phyloP scores from a whole-genome alignment of 1,284 basidiomycete species.

The Amylostereum areolatum region DNA sequence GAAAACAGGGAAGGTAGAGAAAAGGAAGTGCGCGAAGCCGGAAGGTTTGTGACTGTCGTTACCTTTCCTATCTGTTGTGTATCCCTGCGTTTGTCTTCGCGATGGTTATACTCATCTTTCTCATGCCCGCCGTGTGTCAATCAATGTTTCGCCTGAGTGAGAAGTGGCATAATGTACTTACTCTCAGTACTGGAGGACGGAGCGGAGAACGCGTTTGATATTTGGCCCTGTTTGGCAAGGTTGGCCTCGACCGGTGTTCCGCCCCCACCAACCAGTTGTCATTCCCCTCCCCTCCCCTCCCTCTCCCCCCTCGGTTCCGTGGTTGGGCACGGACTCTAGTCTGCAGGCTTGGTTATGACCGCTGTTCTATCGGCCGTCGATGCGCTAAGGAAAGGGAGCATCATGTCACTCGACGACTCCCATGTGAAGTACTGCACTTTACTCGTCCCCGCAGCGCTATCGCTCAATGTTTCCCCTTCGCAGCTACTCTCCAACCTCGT shows the following conservation, averaged over 20 bases:
- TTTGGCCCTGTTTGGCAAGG: not conserved
- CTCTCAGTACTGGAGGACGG: too few species aligned
- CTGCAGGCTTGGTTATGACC: slow-evolving; percentile 40
- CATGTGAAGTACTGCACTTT: slow-evolving; percentile 43
- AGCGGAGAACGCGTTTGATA: too few species aligned
- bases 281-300: slow-evolving; percentile 1
- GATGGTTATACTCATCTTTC: too few species aligned
- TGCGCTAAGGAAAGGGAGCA: slow-evolving; percentile 49
- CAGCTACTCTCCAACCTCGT: slow-evolving; percentile 49
- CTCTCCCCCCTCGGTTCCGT: slow-evolving; percentile 12
- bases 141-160: too few species aligned
- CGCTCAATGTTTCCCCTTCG: slow-evolving; percentile 7
- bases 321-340: slow-evolving; percentile 12
- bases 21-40: slow-evolving; percentile 88
- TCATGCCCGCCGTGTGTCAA: too few species aligned
- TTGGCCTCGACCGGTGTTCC: not conserved
- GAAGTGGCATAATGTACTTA: too few species aligned
- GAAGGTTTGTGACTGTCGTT: slow-evolving; percentile 40
- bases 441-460: slow-evolving; percentile 1
- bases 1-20: slow-evolving; percentile 75
- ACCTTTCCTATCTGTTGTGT: too few species aligned
- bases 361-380: slow-evolving; percentile 58
- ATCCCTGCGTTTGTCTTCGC: too few species aligned
- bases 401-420: slow-evolving; percentile 57
- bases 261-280: not conserved